phyloP scores from a whole-genome alignment of 495 filamentous ascomycete species.

The Neurospora sp. region DNA sequence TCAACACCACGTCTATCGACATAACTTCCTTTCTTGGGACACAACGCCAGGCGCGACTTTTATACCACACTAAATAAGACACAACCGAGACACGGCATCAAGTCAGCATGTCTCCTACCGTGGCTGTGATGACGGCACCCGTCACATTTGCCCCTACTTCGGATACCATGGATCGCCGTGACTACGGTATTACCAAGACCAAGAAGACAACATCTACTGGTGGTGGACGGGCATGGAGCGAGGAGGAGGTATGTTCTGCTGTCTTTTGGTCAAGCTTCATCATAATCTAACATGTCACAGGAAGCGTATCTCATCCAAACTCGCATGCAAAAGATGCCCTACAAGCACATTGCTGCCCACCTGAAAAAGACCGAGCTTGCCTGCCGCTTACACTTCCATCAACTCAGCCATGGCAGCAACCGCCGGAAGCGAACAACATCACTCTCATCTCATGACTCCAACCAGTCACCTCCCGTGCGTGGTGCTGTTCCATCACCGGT shows the following conservation, averaged over 20 bases:
- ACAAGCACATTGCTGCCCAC: conserved; percentile 77
- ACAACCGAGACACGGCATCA: conserved; percentile 4
- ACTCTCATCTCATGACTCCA: conserved; percentile 42
- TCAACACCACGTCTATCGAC: conserved; percentile 10
- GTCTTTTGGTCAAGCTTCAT: neutral
- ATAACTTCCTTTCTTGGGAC: conserved; percentile 19
- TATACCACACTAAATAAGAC: conserved; percentile 3
- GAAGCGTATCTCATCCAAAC: conserved; percentile 80
- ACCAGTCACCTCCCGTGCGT: conserved; percentile 36
- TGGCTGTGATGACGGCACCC: conserved; percentile 35
- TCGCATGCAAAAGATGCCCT: conserved; percentile 75
- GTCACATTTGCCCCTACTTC: conserved; percentile 33
- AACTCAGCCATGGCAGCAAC: conserved; percentile 71
- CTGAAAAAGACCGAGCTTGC: conserved; percentile 79
- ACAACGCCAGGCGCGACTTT: conserved; percentile 21
- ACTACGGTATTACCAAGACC: conserved; percentile 45
- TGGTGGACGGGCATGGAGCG: conserved; percentile 65
- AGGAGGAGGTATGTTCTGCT: conserved; percentile 53
- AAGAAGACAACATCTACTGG: conserved; percentile 58
- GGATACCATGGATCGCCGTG: conserved; percentile 41
- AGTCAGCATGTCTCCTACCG: conserved; percentile 34
- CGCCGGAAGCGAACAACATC: conserved; percentile 58
- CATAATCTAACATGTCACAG: conserved; percentile 30
- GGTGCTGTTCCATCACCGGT: conserved; percentile 37
- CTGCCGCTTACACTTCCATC: conserved; percentile 76